These are phyloP conservation scores for Collariella sp. DNA, from an alignment of 495 filamentous ascomycete genomes.

Conservation along the genomic window DNA sequence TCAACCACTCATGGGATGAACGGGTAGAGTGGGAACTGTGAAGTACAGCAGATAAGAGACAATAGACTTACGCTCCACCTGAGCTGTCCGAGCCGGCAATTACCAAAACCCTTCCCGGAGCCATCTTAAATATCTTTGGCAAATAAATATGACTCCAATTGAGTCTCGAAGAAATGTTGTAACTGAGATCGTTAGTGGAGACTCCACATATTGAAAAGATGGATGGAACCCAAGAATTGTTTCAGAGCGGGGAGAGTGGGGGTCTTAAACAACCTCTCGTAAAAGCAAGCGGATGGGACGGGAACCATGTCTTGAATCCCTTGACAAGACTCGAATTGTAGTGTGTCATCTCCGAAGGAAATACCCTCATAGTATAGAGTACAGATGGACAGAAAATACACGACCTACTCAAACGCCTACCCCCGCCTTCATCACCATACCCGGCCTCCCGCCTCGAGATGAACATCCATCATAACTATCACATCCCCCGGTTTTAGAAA, in stretches of 20 bases:
- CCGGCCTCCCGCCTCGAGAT: conserved; percentile 2
- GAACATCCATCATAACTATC: conserved; percentile 5
- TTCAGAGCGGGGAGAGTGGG: conserved; percentile 11
- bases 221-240: not conserved
- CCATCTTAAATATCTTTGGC: conserved; percentile 8
- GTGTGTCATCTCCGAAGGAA: too few species aligned
- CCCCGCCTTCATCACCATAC: not conserved
- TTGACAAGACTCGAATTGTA: not conserved
- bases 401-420: not conserved
- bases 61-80: conserved; percentile 73
- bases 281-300: not conserved
- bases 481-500: not conserved
- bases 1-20: not conserved
- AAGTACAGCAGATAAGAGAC: not conserved
- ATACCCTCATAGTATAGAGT: not conserved
- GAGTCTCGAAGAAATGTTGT: too few species aligned
- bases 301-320: not conserved
- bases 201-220: too few species aligned
- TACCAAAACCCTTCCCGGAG: conserved; percentile 53
- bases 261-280: not conserved
- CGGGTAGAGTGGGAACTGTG: not conserved
- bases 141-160: not conserved
- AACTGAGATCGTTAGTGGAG: too few species aligned
- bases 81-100: conserved; percentile 90
- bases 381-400: not conserved